Percentiles rank a stretch among this genome's conserved stretches.
phyloP scores from a whole-genome alignment of 83 land plant genomes.

The Thuja plicata region DNA sequence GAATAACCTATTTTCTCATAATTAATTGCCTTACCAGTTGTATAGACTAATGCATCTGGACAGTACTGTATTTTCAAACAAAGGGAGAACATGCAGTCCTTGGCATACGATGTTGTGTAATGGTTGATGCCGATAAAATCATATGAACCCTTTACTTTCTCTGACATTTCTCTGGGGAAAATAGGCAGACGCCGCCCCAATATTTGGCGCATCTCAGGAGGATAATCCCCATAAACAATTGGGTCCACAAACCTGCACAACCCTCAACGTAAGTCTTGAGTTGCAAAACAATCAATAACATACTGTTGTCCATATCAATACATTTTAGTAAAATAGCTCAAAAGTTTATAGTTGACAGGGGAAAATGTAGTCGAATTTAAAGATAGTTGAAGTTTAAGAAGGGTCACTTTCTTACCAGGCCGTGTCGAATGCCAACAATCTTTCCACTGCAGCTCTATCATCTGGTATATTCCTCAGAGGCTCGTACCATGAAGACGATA shows the following conservation, averaged over 20 bases:
- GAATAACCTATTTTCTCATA: too few relatives aligned
- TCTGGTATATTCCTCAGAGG: slow-evolving; percentile 22
- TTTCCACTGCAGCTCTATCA: slow-evolving; percentile 24
- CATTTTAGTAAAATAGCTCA: too few relatives aligned
- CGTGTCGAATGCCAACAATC: slow-evolving; percentile 26
- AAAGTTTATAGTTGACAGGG: neutral
- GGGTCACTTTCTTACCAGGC: slow-evolving; percentile 15
- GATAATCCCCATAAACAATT: slow-evolving; percentile 52
- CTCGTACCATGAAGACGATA: slow-evolving; percentile 22
- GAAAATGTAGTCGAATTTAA: too few relatives aligned
- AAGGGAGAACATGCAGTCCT: neutral
- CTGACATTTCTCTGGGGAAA: slow-evolving; percentile 15
- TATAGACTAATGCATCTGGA: neutral
- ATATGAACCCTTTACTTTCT: slow-evolving; percentile 15
- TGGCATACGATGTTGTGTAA: slow-evolving; percentile 3
- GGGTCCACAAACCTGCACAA: slow-evolving; percentile 57
- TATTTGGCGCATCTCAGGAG: slow-evolving; percentile 31
- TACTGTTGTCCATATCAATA: neutral
- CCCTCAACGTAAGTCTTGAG: too few relatives aligned
- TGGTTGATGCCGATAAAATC: slow-evolving; percentile 25
- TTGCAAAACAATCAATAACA: too few relatives aligned
- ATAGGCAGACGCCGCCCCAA: slow-evolving; percentile 28
- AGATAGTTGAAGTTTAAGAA: too few relatives aligned
- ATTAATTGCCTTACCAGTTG: neutral
- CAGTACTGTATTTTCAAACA: neutral